phyloP scores from a whole-genome alignment of 148 eudicot species.

The Cornus kousa region DNA sequence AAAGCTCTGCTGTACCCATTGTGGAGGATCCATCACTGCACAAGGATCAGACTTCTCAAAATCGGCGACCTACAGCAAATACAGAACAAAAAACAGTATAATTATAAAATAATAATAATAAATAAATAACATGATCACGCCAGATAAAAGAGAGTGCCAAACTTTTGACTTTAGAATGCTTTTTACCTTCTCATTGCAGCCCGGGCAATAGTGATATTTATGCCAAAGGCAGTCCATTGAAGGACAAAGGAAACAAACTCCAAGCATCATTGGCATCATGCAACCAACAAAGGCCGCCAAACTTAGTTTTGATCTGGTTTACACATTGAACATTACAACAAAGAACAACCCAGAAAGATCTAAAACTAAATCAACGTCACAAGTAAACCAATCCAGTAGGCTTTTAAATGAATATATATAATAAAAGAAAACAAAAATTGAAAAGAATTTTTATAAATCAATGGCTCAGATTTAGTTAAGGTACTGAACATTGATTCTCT shows the following conservation, averaged over 20 bases:
- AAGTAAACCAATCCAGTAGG: too few relatives aligned
- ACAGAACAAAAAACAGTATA: background rate
- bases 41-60: constrained; percentile 75
- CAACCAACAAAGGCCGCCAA: constrained; percentile 82
- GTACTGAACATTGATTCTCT: background rate
- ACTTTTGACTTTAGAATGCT: background rate
- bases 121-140: background rate
- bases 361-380: constrained; percentile 5
- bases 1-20: constrained; percentile 65
- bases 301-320: constrained; percentile 72
- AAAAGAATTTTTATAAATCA: background rate
- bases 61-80: constrained; percentile 56
- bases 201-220: constrained; percentile 89
- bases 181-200: constrained; percentile 68
- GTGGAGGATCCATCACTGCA: constrained; percentile 75
- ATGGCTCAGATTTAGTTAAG: background rate
- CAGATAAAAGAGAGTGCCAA: background rate
- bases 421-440: background rate
- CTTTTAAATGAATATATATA: background rate
- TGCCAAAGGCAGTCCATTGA: constrained; percentile 97
- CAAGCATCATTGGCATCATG: constrained; percentile 83
- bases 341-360: too few relatives aligned
- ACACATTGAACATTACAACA: background rate
- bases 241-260: constrained; percentile 85
- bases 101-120: background rate